These are phyloP conservation scores for Beauveria bassiana DNA, from an alignment of 2,329 filamentous ascomycete genomes.

Conservation along the genomic window DNA sequence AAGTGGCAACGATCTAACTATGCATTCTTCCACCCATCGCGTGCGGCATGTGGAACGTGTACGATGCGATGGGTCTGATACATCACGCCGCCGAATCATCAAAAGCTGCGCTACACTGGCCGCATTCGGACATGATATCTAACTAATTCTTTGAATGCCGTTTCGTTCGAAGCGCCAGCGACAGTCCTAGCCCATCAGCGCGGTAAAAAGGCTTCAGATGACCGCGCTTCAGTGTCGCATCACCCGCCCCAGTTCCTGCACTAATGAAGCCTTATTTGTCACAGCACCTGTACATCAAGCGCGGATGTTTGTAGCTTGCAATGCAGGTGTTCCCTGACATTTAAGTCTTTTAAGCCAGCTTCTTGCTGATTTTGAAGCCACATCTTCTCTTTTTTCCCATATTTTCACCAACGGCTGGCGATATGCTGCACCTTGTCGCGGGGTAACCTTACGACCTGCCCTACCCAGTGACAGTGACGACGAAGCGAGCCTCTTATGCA, in stretches of 20 bases:
- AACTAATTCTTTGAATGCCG: not conserved
- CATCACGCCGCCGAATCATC: not conserved
- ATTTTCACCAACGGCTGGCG: no score
- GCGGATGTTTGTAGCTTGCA: not conserved
- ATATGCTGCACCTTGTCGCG: no score
- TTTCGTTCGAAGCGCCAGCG: not conserved
- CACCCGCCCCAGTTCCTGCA: not conserved
- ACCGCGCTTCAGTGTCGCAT: not conserved
- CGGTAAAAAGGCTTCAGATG: not conserved
- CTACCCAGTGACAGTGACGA: no score
- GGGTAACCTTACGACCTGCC: no score
- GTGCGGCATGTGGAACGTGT: not conserved
- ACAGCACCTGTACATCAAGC: not conserved
- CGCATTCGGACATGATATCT: not conserved
- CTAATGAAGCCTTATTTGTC: not conserved
- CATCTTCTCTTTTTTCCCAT: no score
- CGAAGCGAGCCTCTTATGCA: no score
- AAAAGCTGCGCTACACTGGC: not conserved
- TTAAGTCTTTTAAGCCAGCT: not conserved
- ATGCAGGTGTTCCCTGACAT: not conserved
- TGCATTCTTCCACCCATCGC: not conserved
- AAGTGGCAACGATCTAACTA: not conserved
- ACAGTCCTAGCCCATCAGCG: not conserved
- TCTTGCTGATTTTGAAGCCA: not conserved
- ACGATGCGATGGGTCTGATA: not conserved